These are phyloP conservation scores for Stenocarpella maydis DNA, from an alignment of 2,329 filamentous ascomycete genomes.

Conservation along the genomic window DNA sequence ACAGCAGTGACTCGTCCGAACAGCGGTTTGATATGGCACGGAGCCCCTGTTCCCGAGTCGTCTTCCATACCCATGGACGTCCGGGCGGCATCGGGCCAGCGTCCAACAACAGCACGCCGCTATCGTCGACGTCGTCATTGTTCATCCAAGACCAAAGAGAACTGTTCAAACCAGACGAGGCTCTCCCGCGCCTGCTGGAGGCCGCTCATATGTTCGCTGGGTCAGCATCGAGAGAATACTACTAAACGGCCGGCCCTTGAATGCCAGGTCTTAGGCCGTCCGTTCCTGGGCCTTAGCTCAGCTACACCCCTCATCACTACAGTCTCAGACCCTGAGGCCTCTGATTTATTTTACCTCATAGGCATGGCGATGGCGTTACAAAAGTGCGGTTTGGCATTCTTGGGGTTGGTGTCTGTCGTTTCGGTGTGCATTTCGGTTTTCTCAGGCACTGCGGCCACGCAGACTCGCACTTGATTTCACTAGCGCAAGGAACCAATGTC, in stretches of 20 bases:
- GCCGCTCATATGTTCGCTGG: constrained; percentile 26
- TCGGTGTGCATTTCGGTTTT: background rate
- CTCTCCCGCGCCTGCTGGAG: constrained; percentile 16
- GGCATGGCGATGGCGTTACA: constrained; percentile 22
- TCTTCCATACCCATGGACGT: constrained; percentile 8
- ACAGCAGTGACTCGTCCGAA: constrained; percentile 1
- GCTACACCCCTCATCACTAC: background rate
- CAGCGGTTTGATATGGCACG: constrained; percentile 4
- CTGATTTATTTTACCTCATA: background rate
- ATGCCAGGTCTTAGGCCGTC: background rate
- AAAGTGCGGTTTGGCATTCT: background rate
- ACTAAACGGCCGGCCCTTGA: background rate
- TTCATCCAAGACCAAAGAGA: constrained; percentile 19
- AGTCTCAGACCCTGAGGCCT: background rate
- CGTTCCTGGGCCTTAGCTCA: background rate
- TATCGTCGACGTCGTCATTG: constrained; percentile 27
- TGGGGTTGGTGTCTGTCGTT: background rate
- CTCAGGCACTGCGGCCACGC: background rate
- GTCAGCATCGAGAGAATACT: background rate
- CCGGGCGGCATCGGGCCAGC: background rate
- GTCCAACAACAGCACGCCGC: background rate
- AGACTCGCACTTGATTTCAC: background rate
- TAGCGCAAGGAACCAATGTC: background rate
- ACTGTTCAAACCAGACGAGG: constrained; percentile 10
- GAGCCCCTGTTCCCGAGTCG: constrained; percentile 26